Conservation (phyloP, 164 flowering plant species). For the Paratinospora sagittata region DNA sequence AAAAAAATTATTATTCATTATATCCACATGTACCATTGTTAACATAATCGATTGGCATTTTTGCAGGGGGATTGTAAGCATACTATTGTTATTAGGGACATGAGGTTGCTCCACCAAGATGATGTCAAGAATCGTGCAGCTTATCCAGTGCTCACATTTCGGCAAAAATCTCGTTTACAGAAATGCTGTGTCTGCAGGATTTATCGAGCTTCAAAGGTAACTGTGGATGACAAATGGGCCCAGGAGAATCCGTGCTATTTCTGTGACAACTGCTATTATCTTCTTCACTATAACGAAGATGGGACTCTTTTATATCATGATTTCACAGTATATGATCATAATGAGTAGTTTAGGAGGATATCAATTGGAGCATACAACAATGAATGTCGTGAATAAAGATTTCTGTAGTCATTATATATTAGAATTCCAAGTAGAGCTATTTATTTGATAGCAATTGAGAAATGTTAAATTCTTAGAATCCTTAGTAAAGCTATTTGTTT, state of each 20-base stretch:
- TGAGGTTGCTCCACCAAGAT: slow-evolving; percentile 83
- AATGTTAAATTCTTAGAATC: too few relatives aligned
- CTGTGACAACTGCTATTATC: slow-evolving; percentile 67
- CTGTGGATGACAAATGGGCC: slow-evolving; percentile 82
- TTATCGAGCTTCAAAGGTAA: slow-evolving; percentile 52
- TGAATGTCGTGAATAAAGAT: too few relatives aligned
- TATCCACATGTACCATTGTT: not conserved
- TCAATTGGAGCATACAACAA: not conserved
- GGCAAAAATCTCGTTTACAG: slow-evolving; percentile 27
- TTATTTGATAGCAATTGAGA: too few relatives aligned
- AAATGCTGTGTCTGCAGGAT: slow-evolving; percentile 74
- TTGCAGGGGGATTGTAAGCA: slow-evolving; percentile 77
- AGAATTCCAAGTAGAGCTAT: too few relatives aligned
- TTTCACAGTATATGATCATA: slow-evolving; percentile 41
- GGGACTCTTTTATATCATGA: slow-evolving; percentile 37
- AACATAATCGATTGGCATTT: not conserved
- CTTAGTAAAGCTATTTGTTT: too few relatives aligned
- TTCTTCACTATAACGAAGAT: slow-evolving; percentile 50
- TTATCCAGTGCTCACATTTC: slow-evolving; percentile 56
- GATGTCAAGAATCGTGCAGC: slow-evolving; percentile 62
- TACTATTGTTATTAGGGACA: slow-evolving; percentile 69
- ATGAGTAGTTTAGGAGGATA: slow-evolving; percentile 18
- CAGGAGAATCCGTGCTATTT: slow-evolving; percentile 70
- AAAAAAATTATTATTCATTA: too few relatives aligned
- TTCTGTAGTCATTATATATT: too few relatives aligned